These are phyloP conservation scores for Butyriboletus loyo DNA, from an alignment of 768 basidiomycete genomes.

Conservation along the genomic window DNA sequence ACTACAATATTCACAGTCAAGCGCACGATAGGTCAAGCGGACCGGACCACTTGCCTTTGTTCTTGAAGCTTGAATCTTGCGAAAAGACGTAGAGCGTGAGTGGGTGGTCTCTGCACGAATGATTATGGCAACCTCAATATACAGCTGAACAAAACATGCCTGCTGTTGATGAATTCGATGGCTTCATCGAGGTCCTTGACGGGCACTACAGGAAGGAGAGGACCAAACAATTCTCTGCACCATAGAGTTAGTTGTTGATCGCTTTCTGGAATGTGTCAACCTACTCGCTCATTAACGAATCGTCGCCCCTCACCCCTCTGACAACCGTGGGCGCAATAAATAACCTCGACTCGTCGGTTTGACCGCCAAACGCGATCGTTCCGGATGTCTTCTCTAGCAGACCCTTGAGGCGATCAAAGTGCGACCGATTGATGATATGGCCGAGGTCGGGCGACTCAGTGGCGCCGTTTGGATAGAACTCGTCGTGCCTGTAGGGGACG, in stretches of 20 bases:
- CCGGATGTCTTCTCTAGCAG: slow-evolving; percentile 69
- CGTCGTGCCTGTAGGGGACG: slow-evolving; percentile 18
- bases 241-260: neutral
- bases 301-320: slow-evolving; percentile 54
- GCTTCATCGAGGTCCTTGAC: slow-evolving; percentile 69
- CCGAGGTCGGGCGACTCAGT: slow-evolving; percentile 42
- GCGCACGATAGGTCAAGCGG: neutral
- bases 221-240: slow-evolving; percentile 79
- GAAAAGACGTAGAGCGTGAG: slow-evolving; percentile 79
- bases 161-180: slow-evolving; percentile 61
- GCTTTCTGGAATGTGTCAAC: slow-evolving; percentile 22
- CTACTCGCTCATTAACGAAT: slow-evolving; percentile 76
- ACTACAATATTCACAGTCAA: slow-evolving; percentile 39
- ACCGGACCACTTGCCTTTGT: slow-evolving; percentile 44
- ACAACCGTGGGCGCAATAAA: slow-evolving; percentile 77
- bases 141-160: slow-evolving; percentile 34
- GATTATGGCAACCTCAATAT: neutral
- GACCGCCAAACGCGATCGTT: slow-evolving; percentile 60
- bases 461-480: slow-evolving; percentile 43
- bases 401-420: slow-evolving; percentile 57
- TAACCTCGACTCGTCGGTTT: slow-evolving; percentile 50
- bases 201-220: slow-evolving; percentile 70
- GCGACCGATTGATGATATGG: slow-evolving; percentile 51
- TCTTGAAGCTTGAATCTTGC: slow-evolving; percentile 52
- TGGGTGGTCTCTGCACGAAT: slow-evolving; percentile 58